Evolutionary conservation across 2,329 filamentous ascomycete genomes (phyloP).

Genomic region (Elsinoe ampelina): DNA sequence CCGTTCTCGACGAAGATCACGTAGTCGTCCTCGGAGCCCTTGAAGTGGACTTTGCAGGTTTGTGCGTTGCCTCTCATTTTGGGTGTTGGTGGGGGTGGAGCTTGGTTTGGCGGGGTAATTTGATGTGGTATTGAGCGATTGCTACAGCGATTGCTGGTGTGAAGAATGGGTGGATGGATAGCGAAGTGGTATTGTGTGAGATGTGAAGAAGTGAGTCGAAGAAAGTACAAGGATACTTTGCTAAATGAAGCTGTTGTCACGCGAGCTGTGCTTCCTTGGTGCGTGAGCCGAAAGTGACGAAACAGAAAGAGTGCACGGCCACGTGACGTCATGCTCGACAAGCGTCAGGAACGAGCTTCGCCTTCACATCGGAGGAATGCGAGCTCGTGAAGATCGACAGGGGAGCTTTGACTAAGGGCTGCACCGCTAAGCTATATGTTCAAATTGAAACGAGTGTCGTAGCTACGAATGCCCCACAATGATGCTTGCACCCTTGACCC

Average conservation of each 20-base stretch:
- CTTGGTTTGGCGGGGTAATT: not conserved
- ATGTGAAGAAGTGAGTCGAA: not conserved
- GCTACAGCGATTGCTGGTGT: not conserved
- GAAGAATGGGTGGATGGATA: not conserved
- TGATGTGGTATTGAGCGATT: not conserved
- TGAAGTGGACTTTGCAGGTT: slow-evolving; percentile 75
- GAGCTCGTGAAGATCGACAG: slow-evolving; percentile 1
- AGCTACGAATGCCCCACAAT: slow-evolving; percentile 1
- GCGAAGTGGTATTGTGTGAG: not conserved
- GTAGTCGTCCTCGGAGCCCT: slow-evolving; percentile 63
- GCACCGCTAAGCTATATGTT: not conserved
- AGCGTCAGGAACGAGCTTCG: not conserved
- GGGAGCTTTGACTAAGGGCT: not conserved
- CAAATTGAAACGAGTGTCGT: not conserved
- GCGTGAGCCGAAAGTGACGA: slow-evolving; percentile 13
- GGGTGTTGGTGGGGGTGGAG: slow-evolving; percentile 12
- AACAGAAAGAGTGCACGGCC: slow-evolving; percentile 5
- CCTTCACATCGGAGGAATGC: not conserved
- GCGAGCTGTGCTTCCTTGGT: slow-evolving; percentile 6
- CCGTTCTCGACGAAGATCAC: slow-evolving; percentile 55
- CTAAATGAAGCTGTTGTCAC: slow-evolving; percentile 1
- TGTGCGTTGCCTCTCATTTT: slow-evolving; percentile 54
- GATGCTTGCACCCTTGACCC: not conserved
- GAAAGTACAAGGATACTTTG: not conserved
- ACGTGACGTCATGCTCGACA: not conserved